These are phyloP conservation scores for Artemisia tridentata DNA, from an alignment of 129 eudicot genomes.

Conservation along the genomic window DNA sequence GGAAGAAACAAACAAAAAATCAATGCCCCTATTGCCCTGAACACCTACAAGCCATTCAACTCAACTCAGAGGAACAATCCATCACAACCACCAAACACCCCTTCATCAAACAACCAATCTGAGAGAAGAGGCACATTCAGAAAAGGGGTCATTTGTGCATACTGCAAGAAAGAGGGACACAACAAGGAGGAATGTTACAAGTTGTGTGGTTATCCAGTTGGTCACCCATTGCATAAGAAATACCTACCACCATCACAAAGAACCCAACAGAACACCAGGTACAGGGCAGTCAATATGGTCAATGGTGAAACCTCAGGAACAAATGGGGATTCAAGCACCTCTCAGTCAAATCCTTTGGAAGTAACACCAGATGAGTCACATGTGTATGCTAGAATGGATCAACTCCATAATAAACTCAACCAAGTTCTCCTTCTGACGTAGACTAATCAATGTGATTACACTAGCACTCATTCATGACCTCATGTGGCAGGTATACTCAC, in stretches of 20 bases:
- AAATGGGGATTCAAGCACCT: fast-evolving
- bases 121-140: not conserved
- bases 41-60: too few species aligned
- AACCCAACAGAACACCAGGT: not conserved
- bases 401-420: not conserved
- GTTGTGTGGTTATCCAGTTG: not conserved
- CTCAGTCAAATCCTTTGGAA: too few species aligned
- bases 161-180: not conserved
- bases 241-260: not conserved
- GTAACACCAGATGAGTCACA: too few species aligned
- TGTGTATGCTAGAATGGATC: not conserved
- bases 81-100: too few species aligned
- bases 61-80: too few species aligned
- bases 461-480: too few species aligned
- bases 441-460: not conserved
- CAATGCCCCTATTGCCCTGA: too few species aligned
- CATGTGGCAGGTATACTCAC: not conserved
- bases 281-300: too few species aligned
- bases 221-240: not conserved
- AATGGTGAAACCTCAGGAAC: not conserved
- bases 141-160: not conserved
- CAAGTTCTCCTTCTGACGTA: not conserved
- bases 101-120: too few species aligned
- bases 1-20: too few species aligned
- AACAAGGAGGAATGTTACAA: not conserved